Evolutionary conservation across 1,284 basidiomycete species (phyloP).

Genomic region (Polyporus tsugae): DNA sequence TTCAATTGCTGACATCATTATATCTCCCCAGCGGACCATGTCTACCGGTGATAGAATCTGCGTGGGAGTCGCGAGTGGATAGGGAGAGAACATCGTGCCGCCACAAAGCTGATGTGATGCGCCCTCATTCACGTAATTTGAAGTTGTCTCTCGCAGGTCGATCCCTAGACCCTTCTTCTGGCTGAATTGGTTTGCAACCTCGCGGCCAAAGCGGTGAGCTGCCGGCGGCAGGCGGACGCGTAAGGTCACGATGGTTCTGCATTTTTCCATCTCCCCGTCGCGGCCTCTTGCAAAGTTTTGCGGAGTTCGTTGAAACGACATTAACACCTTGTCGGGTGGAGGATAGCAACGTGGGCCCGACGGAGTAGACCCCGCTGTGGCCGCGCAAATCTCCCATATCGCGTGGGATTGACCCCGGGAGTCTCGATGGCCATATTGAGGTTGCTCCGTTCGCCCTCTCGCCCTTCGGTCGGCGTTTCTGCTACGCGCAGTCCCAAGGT

Average conservation of each 20-base stretch:
- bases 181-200: conserved; percentile 26
- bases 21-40: conserved; percentile 59
- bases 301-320: conserved; percentile 21
- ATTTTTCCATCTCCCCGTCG: conserved; percentile 11
- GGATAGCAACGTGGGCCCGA: conserved; percentile 31
- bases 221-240: conserved; percentile 24
- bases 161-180: conserved; percentile 12
- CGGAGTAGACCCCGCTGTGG: conserved; percentile 16
- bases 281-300: conserved; percentile 21
- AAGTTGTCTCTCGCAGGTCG: conserved; percentile 21
- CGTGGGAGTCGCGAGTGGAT: conserved; percentile 22
- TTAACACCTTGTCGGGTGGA: conserved; percentile 25
- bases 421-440: conserved; percentile 32
- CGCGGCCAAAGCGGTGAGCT: conserved; percentile 30
- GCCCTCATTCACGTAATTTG: conserved; percentile 30
- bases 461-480: conserved; percentile 29
- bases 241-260: conserved; percentile 22
- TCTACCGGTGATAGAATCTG: conserved; percentile 58
- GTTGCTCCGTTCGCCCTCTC: conserved; percentile 34
- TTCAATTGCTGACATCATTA: conserved; percentile 29
- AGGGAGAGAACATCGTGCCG: conserved; percentile 32
- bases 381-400: conserved; percentile 31
- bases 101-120: conserved; percentile 36
- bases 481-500: conserved; percentile 32
- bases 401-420: conserved; percentile 31